These are phyloP conservation scores for Marasmius fiardii DNA, from an alignment of 1,284 basidiomycete species.

Conservation along the genomic window DNA sequence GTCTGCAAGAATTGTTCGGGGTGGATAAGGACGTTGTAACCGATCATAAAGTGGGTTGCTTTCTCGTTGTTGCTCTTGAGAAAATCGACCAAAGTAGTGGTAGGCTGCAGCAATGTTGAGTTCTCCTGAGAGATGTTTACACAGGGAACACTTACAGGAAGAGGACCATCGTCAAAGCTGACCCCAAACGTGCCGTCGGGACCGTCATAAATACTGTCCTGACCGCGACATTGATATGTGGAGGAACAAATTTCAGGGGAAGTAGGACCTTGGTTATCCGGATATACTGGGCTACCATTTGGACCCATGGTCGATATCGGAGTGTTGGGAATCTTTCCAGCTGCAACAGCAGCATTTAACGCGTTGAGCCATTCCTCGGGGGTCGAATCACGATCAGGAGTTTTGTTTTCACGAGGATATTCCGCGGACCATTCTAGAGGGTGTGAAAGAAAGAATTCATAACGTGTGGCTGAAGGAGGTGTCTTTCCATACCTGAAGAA, in stretches of 20 bases:
- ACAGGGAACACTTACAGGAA: conserved; percentile 36
- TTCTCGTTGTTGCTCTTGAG: conserved; percentile 54
- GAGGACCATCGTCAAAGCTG: conserved; percentile 81
- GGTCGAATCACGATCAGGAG: conserved; percentile 42
- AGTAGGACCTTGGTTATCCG: conserved; percentile 47
- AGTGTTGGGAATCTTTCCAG: conserved; percentile 71
- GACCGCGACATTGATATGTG: conserved; percentile 58
- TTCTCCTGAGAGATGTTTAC: not conserved
- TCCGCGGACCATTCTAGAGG: conserved; percentile 43
- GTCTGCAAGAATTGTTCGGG: conserved; percentile 52
- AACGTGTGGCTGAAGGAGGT: not conserved
- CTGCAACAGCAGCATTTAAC: conserved; percentile 54
- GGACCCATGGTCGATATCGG: conserved; percentile 38
- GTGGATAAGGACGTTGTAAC: conserved; percentile 61
- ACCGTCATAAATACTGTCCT: conserved; percentile 68
- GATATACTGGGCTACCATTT: conserved; percentile 52
- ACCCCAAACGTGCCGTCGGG: conserved; percentile 56
- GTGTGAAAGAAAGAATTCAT: conserved; percentile 1
- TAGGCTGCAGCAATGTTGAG: not conserved
- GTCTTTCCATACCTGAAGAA: conserved; percentile 42
- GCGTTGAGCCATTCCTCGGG: conserved; percentile 69
- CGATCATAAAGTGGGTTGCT: conserved; percentile 85
- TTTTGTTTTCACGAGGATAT: conserved; percentile 36
- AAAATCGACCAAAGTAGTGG: conserved; percentile 33
- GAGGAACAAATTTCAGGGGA: conserved; percentile 59